Base-by-base conservation (phyloP, 495 filamentous ascomycete genomes). In the Daldinia decipiens region DNA sequence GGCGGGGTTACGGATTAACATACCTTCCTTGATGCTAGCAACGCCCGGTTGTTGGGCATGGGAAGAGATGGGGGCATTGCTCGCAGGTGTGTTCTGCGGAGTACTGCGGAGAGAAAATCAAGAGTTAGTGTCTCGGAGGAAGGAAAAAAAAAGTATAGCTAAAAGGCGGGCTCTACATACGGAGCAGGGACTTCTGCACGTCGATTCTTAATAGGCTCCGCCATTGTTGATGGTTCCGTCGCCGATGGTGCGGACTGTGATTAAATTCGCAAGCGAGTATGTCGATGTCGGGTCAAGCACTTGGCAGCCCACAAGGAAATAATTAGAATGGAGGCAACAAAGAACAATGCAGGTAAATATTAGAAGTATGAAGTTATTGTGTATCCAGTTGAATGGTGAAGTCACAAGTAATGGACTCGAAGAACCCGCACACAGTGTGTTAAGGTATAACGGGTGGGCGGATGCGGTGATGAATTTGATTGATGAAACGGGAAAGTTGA, bases 1-100 rank as follows among this genome's bases (percentile, higher is more conserved):
- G 9, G 29, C 21, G 19, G 47, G 55, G 43, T 56, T 15, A 36
- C 29, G 75, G 59, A 64, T 67, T 53, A 19, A 85, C 86, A 76
- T 81, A 98, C 95, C 95, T 89, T 99, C 96, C 82, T 94, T 93
- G 84, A 99, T 98, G 82, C 93, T 98, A 68, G 92, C 85, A 71
- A 99, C 90, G 56, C 92, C 91, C 65, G 96, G 96, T 82, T 97
- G 93, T 83, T 97, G 93, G 68, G 95, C 95, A 82, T 96, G 95
- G 59, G 96, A 98, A 17, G 93, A 96, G 80, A 99, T 99, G 50
- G 96, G 96, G 68, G 96, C 96, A 84, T 93, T 93, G 79, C 87
- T 93, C 40, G 93, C 90, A 70, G 96, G 95, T 19, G 94, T 97
- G 82, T 98, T 97, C 84, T 98, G 95, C 74, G 95, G 95, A 74